A percentile compares a stretch with the other conserved stretches of the same genome.
Conservation (phyloP, 169 alveolate species). For the Perkinsus marinus region DNA sequence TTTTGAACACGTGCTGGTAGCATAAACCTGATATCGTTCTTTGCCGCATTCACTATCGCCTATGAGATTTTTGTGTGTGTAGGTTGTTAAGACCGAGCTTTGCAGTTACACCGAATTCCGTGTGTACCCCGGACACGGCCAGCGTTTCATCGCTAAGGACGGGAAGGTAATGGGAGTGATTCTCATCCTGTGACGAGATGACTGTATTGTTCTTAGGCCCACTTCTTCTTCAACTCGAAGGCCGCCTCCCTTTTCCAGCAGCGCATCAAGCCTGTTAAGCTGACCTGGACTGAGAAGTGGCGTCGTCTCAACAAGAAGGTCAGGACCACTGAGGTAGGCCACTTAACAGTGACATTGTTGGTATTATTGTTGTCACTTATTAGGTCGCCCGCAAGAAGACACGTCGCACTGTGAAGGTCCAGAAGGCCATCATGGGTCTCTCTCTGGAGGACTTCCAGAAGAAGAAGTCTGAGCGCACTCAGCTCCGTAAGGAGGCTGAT, state of each 20-base stretch:
- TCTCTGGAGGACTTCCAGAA: slow-evolving; percentile 81
- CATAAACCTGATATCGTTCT: no score
- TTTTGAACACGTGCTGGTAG: no score
- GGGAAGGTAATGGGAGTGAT: slow-evolving; percentile 77
- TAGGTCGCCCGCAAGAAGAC: slow-evolving; percentile 42
- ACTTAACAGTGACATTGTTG: no score
- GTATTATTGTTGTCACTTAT: background rate
- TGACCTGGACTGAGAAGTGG: slow-evolving; percentile 93
- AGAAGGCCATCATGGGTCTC: slow-evolving; percentile 92
- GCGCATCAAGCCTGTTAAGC: slow-evolving; percentile 84
- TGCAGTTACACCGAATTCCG: slow-evolving; percentile 92
- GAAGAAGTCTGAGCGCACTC: slow-evolving; percentile 16
- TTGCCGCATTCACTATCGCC: background rate
- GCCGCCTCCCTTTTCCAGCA: slow-evolving; percentile 76
- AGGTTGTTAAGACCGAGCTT: slow-evolving; percentile 77
- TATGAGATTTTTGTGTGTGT: background rate
- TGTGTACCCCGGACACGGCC: slow-evolving; percentile 96
- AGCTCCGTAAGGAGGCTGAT: slow-evolving; percentile 14
- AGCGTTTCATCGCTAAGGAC: slow-evolving; percentile 83
- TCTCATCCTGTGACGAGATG: no score
- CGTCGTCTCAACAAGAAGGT: slow-evolving; percentile 85
- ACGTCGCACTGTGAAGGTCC: slow-evolving; percentile 59
- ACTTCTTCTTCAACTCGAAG: slow-evolving; percentile 70
- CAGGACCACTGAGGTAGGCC: background rate
- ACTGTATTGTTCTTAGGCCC: slow-evolving; percentile 1